These are phyloP conservation scores for Heterobasidion occidentale DNA, from an alignment of 1,284 basidiomycete species.

Conservation along the genomic window DNA sequence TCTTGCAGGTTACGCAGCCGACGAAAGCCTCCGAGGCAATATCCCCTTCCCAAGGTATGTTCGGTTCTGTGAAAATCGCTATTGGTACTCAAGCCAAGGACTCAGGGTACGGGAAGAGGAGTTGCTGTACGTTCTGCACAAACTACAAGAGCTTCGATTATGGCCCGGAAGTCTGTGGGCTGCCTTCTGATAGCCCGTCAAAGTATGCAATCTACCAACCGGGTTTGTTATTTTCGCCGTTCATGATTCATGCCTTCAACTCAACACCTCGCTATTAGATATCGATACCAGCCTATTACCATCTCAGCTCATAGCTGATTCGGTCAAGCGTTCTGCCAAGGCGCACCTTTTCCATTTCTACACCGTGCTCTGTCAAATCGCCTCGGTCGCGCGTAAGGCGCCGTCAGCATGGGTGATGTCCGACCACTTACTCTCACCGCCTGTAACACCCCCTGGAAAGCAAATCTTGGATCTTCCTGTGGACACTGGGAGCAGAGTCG, in stretches of 20 bases:
- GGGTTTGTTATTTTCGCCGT: conserved; percentile 25
- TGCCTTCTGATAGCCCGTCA: conserved; percentile 56
- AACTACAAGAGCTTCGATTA: conserved; percentile 61
- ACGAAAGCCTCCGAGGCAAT: conserved; percentile 73
- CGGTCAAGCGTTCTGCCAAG: conserved; percentile 61
- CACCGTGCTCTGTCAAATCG: conserved; percentile 69
- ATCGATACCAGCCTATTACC: conserved; percentile 39
- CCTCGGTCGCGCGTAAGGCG: conserved; percentile 54
- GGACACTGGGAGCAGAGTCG: conserved; percentile 5
- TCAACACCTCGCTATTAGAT: conserved; percentile 18
- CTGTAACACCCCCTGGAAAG: background rate
- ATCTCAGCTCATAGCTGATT: conserved; percentile 51
- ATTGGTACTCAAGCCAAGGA: background rate
- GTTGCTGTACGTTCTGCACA: conserved; percentile 75
- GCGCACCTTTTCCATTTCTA: conserved; percentile 87
- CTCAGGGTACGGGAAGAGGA: conserved; percentile 83
- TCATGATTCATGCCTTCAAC: conserved; percentile 1
- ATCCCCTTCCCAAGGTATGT: conserved; percentile 78
- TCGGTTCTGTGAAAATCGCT: background rate
- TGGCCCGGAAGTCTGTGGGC: conserved; percentile 75
- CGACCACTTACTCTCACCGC: conserved; percentile 8
- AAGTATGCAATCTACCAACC: conserved; percentile 45
- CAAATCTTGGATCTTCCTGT: background rate
- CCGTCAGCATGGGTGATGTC: conserved; percentile 58
- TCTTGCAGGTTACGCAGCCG: conserved; percentile 71